Evolutionary conservation across 805 yeast genomes (phyloP), one percentile per base, ranked within the genome.

Genomic region (Kuraishia capsulata): DNA sequence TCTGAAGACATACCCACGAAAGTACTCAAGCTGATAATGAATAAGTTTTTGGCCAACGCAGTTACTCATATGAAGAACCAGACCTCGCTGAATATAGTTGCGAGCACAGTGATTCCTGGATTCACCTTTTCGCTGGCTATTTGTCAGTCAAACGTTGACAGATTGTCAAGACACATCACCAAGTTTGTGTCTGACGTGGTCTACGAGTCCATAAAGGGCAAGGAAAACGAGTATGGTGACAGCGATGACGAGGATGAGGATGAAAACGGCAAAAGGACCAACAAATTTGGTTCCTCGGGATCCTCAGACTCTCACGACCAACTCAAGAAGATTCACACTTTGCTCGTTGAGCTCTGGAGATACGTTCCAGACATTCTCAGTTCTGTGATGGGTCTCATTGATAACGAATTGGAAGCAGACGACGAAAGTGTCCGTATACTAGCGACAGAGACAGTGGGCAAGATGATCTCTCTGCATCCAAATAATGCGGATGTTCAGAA

Each of bases 171-270:
- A 45, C 76, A 76, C 43, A 64, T 85, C 25, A 81, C 94, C 3
- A 88, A 80, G 52, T 81, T 79, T 47, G 83, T 86, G 45, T 79
- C 95, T 0, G 95, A 87, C 49, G 66, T 77, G 42, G 54, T 87
- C 8, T 78, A 78, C 49, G 82, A 76, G 30, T 33, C 30, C 13
- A 53, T 54, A 5, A 47, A 45, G 16, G 43, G 46, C 11, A 42
- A 42, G 30, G 49, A 45, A 20, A 47, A 44, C 21, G 50, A 41
- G 23, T 39, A 36, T 35, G 57, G 55, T n/a, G 54, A 52, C n/a
- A 50, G 45, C 14, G 46, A 44, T 9, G 43, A 40, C 4, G 49
- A 48, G 11, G 50, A 43, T n/a, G 51, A 49, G 20, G 53, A 52
- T 9, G 49, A 52, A 10, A 53, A 48, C 10, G 44, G 47, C 13